Percentiles rank a stretch among this genome's conserved stretches.
These are phyloP conservation scores for Pythium utonaiense DNA, from an alignment of 352 stramenopile genomes.

Conservation along the genomic window DNA sequence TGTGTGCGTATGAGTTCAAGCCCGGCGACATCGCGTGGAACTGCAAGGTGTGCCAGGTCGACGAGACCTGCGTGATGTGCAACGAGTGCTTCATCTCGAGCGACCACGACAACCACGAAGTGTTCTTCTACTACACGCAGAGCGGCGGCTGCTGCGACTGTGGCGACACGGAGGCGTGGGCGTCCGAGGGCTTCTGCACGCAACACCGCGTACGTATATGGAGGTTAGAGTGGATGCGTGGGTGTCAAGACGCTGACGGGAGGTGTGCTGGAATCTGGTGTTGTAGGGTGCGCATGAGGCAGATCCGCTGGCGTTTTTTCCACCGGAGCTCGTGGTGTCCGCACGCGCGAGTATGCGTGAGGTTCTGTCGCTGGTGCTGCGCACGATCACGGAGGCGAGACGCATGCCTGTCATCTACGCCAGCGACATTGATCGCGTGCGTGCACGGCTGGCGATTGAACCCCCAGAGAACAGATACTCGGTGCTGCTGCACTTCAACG, in stretches of 20 bases:
- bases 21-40: constrained; percentile 97
- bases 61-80: constrained; percentile 96
- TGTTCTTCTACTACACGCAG: constrained; percentile 93
- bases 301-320: constrained; percentile 55
- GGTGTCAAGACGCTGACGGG: no score
- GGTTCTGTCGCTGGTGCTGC: constrained; percentile 66
- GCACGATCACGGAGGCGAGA: constrained; percentile 60
- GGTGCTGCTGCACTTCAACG: constrained; percentile 92
- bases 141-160: constrained; percentile 98
- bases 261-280: not conserved
- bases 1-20: constrained; percentile 93
- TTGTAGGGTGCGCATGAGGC: constrained; percentile 60
- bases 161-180: constrained; percentile 96
- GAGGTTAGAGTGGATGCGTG: no score
- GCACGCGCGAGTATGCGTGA: constrained; percentile 57
- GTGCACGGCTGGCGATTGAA: constrained; percentile 23
- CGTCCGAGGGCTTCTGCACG: constrained; percentile 92
- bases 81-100: constrained; percentile 96
- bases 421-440: constrained; percentile 44
- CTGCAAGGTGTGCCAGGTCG: constrained; percentile 91
- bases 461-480: constrained; percentile 53
- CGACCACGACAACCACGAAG: constrained; percentile 92
- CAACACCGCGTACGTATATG: constrained; percentile 71
- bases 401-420: constrained; percentile 52
- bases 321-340: constrained; percentile 49